A percentile compares a stretch with the other conserved stretches of the same genome.
These are phyloP conservation scores for Saturnispora galanensis DNA, from an alignment of 805 yeast genomes.

Conservation along the genomic window DNA sequence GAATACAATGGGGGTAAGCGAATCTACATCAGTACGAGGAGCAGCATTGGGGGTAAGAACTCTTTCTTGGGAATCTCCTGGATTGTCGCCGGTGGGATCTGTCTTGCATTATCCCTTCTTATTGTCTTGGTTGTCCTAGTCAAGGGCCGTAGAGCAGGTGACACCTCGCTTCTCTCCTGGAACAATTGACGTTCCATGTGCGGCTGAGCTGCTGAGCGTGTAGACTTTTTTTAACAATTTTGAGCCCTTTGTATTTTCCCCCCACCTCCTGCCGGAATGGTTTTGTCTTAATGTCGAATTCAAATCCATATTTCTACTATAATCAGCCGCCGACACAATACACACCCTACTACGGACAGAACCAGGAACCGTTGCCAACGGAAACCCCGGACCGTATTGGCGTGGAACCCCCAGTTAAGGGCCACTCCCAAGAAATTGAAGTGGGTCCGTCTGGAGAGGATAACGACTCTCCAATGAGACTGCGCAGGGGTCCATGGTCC, in stretches of 20 bases:
- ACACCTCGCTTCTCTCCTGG: conserved; percentile 64
- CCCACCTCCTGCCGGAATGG: background rate
- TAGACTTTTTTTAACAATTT: too few relatives aligned
- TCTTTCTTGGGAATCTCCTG: conserved; percentile 62
- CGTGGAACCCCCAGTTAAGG: background rate
- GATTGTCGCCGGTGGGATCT: conserved; percentile 67
- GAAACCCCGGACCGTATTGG: background rate
- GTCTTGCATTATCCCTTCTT: conserved; percentile 45
- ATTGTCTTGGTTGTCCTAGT: conserved; percentile 47
- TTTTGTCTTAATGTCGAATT: conserved; percentile 1
- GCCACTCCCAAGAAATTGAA: background rate
- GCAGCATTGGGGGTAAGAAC: conserved; percentile 71
- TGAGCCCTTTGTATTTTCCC: background rate
- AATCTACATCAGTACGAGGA: conserved; percentile 57
- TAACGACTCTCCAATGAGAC: conserved; percentile 7
- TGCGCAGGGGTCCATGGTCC: conserved; percentile 81
- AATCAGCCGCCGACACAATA: conserved; percentile 1
- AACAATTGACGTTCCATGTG: conserved; percentile 28
- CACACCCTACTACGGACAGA: too few relatives aligned
- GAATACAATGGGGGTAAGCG: conserved; percentile 60
- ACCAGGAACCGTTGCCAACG: too few relatives aligned
- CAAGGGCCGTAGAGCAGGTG: conserved; percentile 65
- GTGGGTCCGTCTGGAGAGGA: too few relatives aligned
- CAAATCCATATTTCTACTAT: conserved; percentile 1
- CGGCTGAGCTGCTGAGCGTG: too few relatives aligned